Evolutionary conservation across 2,329 filamentous ascomycete species (phyloP).

Genomic region (Penicillium nordicum): DNA sequence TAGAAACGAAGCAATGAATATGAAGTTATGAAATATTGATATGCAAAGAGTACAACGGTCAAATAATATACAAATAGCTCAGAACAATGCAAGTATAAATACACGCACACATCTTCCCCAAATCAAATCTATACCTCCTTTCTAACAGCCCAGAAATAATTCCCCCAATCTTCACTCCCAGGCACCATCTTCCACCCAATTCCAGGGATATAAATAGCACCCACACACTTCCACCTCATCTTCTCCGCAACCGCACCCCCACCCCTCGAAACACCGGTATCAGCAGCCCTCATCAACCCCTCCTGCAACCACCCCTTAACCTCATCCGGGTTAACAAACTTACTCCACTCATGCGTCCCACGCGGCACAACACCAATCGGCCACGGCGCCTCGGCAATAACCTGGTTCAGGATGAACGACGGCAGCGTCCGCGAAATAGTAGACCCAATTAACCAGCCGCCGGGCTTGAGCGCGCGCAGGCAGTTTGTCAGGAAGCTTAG

Average conservation of each 20-base stretch:
- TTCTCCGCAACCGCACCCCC: conserved; percentile 29
- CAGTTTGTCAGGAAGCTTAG: conserved; percentile 58
- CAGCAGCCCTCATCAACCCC: conserved; percentile 51
- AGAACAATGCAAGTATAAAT: background rate
- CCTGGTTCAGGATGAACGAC: conserved; percentile 88
- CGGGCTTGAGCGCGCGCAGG: conserved; percentile 69
- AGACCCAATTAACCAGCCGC: conserved; percentile 87
- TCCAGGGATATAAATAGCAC: conserved; percentile 85
- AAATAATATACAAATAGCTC: background rate
- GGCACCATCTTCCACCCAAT: conserved; percentile 81
- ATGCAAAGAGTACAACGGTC: background rate
- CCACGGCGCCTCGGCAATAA: conserved; percentile 80
- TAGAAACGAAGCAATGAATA: background rate
- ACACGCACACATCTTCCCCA: background rate
- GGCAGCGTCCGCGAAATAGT: conserved; percentile 88
- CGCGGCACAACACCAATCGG: conserved; percentile 72
- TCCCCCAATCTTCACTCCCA: conserved; percentile 81
- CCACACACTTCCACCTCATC: conserved; percentile 65
- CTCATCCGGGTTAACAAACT: conserved; percentile 89
- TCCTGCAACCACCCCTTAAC: conserved; percentile 42
- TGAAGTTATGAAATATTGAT: background rate
- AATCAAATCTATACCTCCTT: conserved; percentile 39
- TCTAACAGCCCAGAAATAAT: conserved; percentile 91
- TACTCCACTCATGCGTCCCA: conserved; percentile 93
- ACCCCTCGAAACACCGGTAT: conserved; percentile 21